phyloP scores from a whole-genome alignment of 2,329 filamentous ascomycete genomes.

The Penicillium sp. region DNA sequence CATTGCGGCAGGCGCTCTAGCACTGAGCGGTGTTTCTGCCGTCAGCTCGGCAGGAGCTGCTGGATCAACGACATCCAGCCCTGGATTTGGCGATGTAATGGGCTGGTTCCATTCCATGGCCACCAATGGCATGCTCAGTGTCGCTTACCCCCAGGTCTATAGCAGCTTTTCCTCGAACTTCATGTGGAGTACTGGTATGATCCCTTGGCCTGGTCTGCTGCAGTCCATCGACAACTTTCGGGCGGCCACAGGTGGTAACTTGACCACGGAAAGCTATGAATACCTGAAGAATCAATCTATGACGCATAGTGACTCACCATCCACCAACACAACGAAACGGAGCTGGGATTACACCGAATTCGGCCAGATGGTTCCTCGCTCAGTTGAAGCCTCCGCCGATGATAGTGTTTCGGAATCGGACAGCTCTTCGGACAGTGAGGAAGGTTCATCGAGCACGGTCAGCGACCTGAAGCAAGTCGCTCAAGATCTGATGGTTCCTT shows the following conservation, averaged over 20 bases:
- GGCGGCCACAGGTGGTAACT: slow-evolving; percentile 74
- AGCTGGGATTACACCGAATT: slow-evolving; percentile 47
- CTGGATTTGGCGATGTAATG: slow-evolving; percentile 80
- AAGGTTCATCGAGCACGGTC: slow-evolving; percentile 52
- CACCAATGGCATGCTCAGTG: slow-evolving; percentile 93
- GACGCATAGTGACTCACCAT: slow-evolving; percentile 62
- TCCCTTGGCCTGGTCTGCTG: slow-evolving; percentile 81
- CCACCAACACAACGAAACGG: slow-evolving; percentile 54
- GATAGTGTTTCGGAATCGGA: slow-evolving; percentile 34
- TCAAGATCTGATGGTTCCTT: slow-evolving; percentile 79
- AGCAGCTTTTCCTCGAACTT: slow-evolving; percentile 90
- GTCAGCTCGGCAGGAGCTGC: slow-evolving; percentile 59
- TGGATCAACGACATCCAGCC: slow-evolving; percentile 67
- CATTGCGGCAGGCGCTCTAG: slow-evolving; percentile 77
- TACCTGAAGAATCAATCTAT: slow-evolving; percentile 61
- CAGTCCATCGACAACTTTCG: slow-evolving; percentile 81
- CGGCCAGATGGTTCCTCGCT: slow-evolving; percentile 54
- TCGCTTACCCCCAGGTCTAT: slow-evolving; percentile 83
- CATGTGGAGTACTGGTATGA: slow-evolving; percentile 79
- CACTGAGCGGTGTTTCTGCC: slow-evolving; percentile 70
- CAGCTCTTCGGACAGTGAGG: slow-evolving; percentile 26
- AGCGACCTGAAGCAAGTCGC: slow-evolving; percentile 77
- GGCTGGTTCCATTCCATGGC: slow-evolving; percentile 92
- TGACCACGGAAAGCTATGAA: slow-evolving; percentile 73
- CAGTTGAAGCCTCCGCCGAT: slow-evolving; percentile 43